Evolutionary conservation across 345 rosid genomes (phyloP).

Genomic region (Adansonia digitata): DNA sequence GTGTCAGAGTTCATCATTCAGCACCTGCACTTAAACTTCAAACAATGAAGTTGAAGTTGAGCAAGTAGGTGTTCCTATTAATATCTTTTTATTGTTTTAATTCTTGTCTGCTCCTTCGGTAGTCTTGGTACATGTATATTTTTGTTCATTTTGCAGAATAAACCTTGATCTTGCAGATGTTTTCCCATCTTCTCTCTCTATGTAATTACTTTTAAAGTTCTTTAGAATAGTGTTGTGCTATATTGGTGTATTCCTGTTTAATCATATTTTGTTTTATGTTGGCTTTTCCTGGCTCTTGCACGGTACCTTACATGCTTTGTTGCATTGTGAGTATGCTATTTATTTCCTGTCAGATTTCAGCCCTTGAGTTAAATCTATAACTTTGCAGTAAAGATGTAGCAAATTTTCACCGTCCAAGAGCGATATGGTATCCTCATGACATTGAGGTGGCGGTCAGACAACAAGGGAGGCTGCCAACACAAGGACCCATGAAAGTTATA

Average conservation of each 20-base stretch:
- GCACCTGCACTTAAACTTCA: constrained; percentile 94
- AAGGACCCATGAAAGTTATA: constrained; percentile 80
- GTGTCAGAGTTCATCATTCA: constrained; percentile 81
- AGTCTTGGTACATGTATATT: background rate
- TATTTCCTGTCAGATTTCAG: background rate
- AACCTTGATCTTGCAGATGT: background rate
- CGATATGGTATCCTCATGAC: constrained; percentile 93
- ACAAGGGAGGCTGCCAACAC: constrained; percentile 71
- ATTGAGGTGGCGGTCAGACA: constrained; percentile 87
- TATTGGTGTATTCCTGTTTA: background rate
- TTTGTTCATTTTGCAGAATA: background rate
- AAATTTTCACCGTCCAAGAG: constrained; percentile 94
- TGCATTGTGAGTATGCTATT: background rate
- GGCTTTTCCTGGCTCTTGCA: background rate
- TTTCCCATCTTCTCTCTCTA: background rate
- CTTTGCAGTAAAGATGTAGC: constrained; percentile 83
- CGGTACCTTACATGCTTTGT: background rate
- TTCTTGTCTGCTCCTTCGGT: background rate
- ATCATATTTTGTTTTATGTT: background rate
- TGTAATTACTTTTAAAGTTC: background rate
- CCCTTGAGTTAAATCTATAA: constrained; percentile 8
- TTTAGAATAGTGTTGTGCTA: background rate
- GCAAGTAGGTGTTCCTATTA: constrained; percentile 66
- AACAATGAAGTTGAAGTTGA: constrained; percentile 83
- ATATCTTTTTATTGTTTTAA: background rate